phyloP scores from a whole-genome alignment of 148 eudicot genomes.

The Nepenthes mirabilis region DNA sequence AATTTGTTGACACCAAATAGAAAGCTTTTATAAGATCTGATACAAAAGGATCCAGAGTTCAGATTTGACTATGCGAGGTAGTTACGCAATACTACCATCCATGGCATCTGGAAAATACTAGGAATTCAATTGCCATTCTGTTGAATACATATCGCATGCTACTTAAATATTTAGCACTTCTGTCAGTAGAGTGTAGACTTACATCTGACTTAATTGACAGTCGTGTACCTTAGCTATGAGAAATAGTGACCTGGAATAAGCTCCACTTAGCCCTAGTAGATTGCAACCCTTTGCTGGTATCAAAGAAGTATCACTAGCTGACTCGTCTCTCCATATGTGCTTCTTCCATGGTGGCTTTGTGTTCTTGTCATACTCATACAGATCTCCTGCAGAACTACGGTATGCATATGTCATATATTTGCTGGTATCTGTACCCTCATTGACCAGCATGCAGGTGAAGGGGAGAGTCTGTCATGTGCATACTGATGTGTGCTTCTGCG shows the following conservation, averaged over 20 bases:
- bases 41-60: too few species aligned
- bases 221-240: constrained; percentile 59
- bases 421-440: neutral
- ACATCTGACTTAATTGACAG: neutral
- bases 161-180: neutral
- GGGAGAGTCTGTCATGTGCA: neutral
- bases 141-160: too few species aligned
- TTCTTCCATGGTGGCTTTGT: constrained; percentile 86
- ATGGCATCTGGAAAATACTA: too few species aligned
- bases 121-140: too few species aligned
- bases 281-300: constrained; percentile 38
- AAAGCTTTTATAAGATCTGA: too few species aligned
- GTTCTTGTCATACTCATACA: constrained; percentile 56
- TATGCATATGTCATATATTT: constrained; percentile 4
- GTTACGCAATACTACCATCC: too few species aligned
- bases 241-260: constrained; percentile 50
- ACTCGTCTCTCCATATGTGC: constrained; percentile 46
- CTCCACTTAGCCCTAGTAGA: constrained; percentile 38
- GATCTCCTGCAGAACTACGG: constrained; percentile 61
- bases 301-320: constrained; percentile 27
- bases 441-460: neutral
- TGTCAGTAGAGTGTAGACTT: neutral
- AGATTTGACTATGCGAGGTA: too few species aligned
- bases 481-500: too few species aligned
- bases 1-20: too few species aligned